Percentiles rank a stretch among this genome's conserved stretches.
phyloP scores from a whole-genome alignment of 176 grass and related monocot genomes.

The Coix lacrymajobi region DNA sequence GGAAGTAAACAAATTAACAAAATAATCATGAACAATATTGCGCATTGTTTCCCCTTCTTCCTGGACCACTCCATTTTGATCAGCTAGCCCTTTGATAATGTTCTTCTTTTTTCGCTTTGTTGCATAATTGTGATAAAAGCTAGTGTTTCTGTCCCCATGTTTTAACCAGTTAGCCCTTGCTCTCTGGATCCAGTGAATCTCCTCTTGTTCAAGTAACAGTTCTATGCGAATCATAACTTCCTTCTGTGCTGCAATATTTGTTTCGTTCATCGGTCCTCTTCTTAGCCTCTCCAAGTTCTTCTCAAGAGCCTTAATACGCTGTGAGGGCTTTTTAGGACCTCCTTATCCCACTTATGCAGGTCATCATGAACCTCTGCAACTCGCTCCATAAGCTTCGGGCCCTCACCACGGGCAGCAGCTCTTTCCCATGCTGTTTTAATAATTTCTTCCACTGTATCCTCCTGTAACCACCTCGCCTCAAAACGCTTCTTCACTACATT shows the following conservation, averaged over 20 bases:
- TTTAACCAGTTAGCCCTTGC: not conserved
- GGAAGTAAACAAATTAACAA: too few relatives aligned
- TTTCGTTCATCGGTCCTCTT: not conserved
- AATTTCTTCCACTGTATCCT: not conserved
- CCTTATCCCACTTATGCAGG: not conserved
- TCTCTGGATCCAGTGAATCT: not conserved
- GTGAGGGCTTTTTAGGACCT: not conserved
- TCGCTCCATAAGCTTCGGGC: not conserved
- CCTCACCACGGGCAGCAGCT: not conserved
- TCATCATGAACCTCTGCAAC: not conserved
- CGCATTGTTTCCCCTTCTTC: not conserved
- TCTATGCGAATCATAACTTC: not conserved
- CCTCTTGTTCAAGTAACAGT: not conserved
- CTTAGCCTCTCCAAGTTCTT: not conserved
- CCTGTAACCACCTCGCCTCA: not conserved
- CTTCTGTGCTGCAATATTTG: not conserved
- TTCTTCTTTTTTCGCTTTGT: not conserved
- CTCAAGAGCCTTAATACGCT: not conserved
- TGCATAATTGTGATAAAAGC: not conserved
- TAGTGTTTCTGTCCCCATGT: not conserved
- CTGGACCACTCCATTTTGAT: not conserved
- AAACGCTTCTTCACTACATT: rapidly evolving
- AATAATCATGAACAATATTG: too few relatives aligned
- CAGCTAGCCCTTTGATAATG: not conserved
- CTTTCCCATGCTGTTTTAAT: not conserved